A percentile compares a stretch with the other conserved stretches of the same genome.
phyloP scores from a whole-genome alignment of 2,329 filamentous ascomycete genomes.

The Trichoderma sp. region DNA sequence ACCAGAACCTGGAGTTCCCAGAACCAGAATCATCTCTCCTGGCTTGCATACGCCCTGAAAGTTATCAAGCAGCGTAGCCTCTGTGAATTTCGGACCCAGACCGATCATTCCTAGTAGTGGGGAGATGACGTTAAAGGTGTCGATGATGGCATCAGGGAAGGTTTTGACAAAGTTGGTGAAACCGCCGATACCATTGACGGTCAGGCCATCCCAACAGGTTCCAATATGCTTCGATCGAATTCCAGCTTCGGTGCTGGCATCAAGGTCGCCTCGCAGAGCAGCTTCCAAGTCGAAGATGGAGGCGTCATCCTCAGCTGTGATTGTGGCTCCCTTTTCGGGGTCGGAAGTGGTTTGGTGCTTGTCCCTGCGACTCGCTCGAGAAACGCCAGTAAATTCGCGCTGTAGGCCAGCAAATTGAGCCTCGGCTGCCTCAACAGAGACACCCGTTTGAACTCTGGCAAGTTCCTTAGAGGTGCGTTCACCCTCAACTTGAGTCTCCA shows the following conservation, averaged over 20 bases:
- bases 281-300: conserved; percentile 69
- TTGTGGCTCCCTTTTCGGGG: conserved; percentile 54
- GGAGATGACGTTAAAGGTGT: conserved; percentile 71
- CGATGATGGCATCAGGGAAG: conserved; percentile 72
- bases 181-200: conserved; percentile 72
- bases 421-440: conserved; percentile 66
- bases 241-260: conserved; percentile 70
- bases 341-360: conserved; percentile 39
- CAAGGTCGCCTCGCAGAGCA: conserved; percentile 67
- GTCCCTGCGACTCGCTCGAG: conserved; percentile 44
- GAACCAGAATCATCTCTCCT: conserved; percentile 84
- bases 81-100: conserved; percentile 61
- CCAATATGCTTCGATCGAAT: conserved; percentile 79
- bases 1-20: conserved; percentile 72
- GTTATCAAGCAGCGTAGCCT: conserved; percentile 69
- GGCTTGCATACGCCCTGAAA: conserved; percentile 71
- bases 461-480: conserved; percentile 24
- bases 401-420: conserved; percentile 68
- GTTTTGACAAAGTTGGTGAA: conserved; percentile 69
- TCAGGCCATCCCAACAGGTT: conserved; percentile 74
- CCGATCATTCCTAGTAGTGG: conserved; percentile 64
- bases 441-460: conserved; percentile 35
- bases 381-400: conserved; percentile 56
- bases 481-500: conserved; percentile 22
- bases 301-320: conserved; percentile 40